A percentile compares a stretch with the other conserved stretches of the same genome.
Evolutionary conservation across 768 basidiomycete genomes (phyloP).

Genomic region (Cystoderma amianthinum): DNA sequence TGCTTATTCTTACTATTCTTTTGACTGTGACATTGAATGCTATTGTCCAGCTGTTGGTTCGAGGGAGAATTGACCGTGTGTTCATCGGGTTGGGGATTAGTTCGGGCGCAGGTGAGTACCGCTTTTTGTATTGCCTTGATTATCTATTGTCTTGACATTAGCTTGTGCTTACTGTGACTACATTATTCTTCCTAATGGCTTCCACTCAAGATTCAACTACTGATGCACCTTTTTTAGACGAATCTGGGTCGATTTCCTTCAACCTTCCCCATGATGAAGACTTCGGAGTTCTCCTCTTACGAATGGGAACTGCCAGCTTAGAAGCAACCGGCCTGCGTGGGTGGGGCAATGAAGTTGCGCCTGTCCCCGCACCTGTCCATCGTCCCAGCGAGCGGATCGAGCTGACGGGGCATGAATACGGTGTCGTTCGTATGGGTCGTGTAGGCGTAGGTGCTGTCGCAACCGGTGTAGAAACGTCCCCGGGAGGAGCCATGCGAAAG

Average conservation of each 20-base stretch:
- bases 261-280: constrained; percentile 60
- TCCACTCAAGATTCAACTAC: no score
- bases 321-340: constrained; percentile 70
- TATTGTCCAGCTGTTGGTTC: constrained; percentile 58
- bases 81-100: constrained; percentile 45
- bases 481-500: constrained; percentile 1
- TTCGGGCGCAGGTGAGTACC: constrained; percentile 1
- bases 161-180: neutral
- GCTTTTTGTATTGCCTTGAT: neutral
- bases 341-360: constrained; percentile 67
- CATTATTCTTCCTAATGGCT: no score
- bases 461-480: neutral
- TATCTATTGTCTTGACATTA: neutral
- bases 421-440: constrained; percentile 23
- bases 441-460: constrained; percentile 19
- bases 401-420: constrained; percentile 8
- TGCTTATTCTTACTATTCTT: constrained; percentile 48
- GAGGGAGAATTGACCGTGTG: constrained; percentile 51
- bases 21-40: constrained; percentile 56
- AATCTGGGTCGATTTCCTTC: constrained; percentile 12
- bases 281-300: constrained; percentile 62
- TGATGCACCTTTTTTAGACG: neutral
- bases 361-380: constrained; percentile 24
- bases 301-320: constrained; percentile 68
- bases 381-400: constrained; percentile 1